phyloP scores from a whole-genome alignment of 495 filamentous ascomycete genomes.

The Parathielavia hyrcaniae region DNA sequence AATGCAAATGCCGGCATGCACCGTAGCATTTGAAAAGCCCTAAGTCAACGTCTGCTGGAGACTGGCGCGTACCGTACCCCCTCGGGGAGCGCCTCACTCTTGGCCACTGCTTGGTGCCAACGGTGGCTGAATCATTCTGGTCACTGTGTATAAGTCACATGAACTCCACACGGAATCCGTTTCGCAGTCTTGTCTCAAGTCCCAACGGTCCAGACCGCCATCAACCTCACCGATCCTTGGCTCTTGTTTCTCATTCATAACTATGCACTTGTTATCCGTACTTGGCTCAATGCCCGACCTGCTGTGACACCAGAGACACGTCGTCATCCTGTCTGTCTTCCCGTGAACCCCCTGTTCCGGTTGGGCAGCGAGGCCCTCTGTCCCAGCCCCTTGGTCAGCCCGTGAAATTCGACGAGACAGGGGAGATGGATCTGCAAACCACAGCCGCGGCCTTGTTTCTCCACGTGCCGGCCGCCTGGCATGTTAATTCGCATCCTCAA shows the following conservation, averaged over 20 bases:
- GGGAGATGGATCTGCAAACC: neutral
- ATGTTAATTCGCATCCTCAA: neutral
- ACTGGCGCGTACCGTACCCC: conserved; percentile 7
- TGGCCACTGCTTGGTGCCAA: conserved; percentile 4
- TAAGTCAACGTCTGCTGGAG: no score
- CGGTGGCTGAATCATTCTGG: neutral
- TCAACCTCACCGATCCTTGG: neutral
- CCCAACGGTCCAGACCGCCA: neutral
- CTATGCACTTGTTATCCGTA: neutral
- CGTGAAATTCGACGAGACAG: neutral
- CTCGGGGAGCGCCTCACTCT: neutral
- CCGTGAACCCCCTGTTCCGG: neutral
- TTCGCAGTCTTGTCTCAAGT: no score
- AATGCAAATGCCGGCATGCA: conserved; percentile 18
- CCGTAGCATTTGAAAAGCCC: conserved; percentile 6
- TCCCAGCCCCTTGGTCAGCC: neutral
- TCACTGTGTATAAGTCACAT: neutral
- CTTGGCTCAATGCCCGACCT: conserved; percentile 4
- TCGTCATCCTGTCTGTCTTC: conserved; percentile 3
- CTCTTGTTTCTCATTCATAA: neutral
- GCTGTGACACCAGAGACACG: neutral
- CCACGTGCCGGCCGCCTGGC: conserved; percentile 6
- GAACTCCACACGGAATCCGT: no score
- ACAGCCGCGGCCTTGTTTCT: neutral
- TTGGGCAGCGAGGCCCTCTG: neutral